phyloP scores from a whole-genome alignment of 768 basidiomycete species.

The Clathrus columnatus region DNA sequence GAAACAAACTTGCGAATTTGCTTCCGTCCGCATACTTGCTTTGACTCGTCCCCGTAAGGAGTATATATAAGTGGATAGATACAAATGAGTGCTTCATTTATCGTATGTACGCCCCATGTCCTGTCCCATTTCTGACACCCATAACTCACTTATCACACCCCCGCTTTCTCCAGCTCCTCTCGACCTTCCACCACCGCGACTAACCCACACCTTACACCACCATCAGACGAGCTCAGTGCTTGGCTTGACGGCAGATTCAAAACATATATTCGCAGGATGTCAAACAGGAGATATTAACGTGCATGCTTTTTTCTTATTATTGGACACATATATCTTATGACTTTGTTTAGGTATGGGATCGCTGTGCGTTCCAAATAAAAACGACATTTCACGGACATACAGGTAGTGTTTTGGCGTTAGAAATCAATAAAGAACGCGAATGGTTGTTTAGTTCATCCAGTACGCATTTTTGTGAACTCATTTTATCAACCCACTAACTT shows the following conservation, averaged over 20 bases:
- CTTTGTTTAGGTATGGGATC: slow-evolving; percentile 74
- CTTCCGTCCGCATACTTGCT: neutral
- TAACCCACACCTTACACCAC: slow-evolving; percentile 57
- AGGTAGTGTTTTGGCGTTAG: slow-evolving; percentile 74
- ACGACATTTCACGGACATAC: slow-evolving; percentile 71
- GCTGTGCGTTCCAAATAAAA: slow-evolving; percentile 57
- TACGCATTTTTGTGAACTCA: slow-evolving; percentile 23
- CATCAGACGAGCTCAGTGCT: slow-evolving; percentile 63
- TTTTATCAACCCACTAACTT: neutral
- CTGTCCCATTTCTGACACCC: neutral
- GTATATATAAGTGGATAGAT: neutral
- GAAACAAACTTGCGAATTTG: neutral
- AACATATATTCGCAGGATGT: slow-evolving; percentile 75
- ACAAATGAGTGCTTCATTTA: neutral
- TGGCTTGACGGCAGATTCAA: slow-evolving; percentile 61
- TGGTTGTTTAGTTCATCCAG: slow-evolving; percentile 92
- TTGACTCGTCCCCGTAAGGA: neutral
- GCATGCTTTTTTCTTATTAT: slow-evolving; percentile 16
- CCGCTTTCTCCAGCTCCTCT: slow-evolving; percentile 1
- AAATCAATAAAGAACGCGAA: slow-evolving; percentile 60
- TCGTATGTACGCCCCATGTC: slow-evolving; percentile 8
- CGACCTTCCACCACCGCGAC: slow-evolving; percentile 31
- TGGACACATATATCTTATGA: slow-evolving; percentile 8
- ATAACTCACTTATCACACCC: neutral
- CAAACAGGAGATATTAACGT: slow-evolving; percentile 74